Base-by-base conservation (phyloP, 768 basidiomycete genomes). In the Boletus tylopilopsis region DNA sequence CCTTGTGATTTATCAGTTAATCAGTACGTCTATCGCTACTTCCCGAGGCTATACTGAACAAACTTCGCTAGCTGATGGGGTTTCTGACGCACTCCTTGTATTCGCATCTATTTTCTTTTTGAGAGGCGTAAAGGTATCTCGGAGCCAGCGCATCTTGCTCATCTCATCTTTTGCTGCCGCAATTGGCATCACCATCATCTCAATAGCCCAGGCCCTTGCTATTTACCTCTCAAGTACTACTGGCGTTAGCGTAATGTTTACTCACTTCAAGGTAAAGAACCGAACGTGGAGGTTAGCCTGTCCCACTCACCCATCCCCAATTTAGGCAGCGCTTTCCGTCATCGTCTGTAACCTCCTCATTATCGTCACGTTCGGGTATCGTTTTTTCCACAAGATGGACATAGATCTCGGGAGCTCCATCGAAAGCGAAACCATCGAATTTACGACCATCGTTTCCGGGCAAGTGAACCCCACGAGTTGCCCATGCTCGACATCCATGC, bases 341-440 rank as follows among this genome's bases (percentile, higher is more conserved):
- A 30, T 66, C 13, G 44, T 55, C 22, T 56, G 51, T 25, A 62
- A 63, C 35, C 45, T 67, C 22, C 56, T 61, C 16, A 41, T 67
- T 27, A 45, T 59, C 35, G 42, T 52, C 41, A 52, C 46, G 13
- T 56, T 60, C n/a, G 34, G 19, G 18, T 59, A 57, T 32, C 49
- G 42, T 30, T 4, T 51, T 29, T 58, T 18, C 51, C 48, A 19
- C 43, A 53, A 47, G 38, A 44, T 16, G 4, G 49, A 58, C 10
- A 32, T 23, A 18, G 47, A 49, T 19, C 24, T 27, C 10, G 42
- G 44, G 3, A 24, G 15, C 2, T 6, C 21, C 1, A n/a, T 27
- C 19, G 19, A 37, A 30, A 49, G 29, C 12, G 43, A 49, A 21
- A 34, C 18, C 4, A 27, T 49, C n/a, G 45, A 62, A 36, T 49